Conservation (phyloP, 371 early-diverging fungal genomes). For the Catenaria anguillulae region DNA sequence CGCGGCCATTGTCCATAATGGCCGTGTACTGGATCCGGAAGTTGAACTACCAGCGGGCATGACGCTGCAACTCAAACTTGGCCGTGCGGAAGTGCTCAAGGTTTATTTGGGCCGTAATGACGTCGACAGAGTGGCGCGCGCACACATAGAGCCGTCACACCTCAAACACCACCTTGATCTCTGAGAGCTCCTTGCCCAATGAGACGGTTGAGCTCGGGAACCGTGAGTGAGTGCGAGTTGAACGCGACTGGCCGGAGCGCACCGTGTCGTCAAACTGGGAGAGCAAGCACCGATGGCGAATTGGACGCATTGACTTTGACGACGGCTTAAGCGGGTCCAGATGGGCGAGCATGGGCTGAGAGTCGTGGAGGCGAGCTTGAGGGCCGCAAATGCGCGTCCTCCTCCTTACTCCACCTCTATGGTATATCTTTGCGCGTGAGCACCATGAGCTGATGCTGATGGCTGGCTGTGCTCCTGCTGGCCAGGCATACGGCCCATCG, state of each 20-base stretch:
- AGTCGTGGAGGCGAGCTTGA: background rate
- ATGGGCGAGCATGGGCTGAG: constrained; percentile 9
- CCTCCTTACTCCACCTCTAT: background rate
- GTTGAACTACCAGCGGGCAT: no score
- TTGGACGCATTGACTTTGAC: constrained; percentile 35
- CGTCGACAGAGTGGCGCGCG: constrained; percentile 12
- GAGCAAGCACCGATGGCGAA: constrained; percentile 26
- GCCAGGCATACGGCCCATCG: no score
- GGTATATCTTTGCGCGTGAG: background rate
- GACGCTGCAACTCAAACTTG: constrained; percentile 10
- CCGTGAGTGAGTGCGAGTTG: background rate
- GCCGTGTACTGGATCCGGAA: no score
- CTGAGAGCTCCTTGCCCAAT: constrained; percentile 19
- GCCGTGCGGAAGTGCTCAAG: constrained; percentile 23
- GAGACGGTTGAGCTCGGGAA: constrained; percentile 12
- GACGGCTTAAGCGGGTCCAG: constrained; percentile 14
- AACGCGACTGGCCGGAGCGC: background rate
- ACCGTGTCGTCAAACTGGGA: constrained; percentile 16
- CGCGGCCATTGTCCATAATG: no score
- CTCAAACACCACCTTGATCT: constrained; percentile 13
- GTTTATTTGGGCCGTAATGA: constrained; percentile 33
- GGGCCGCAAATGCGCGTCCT: background rate
- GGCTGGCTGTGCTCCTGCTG: no score
- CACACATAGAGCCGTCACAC: constrained; percentile 22
- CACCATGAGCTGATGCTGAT: no score